A percentile compares a stretch with the other conserved stretches of the same genome.
phyloP scores from a whole-genome alignment of 2,329 filamentous ascomycete genomes.

The Cadophora sp. region DNA sequence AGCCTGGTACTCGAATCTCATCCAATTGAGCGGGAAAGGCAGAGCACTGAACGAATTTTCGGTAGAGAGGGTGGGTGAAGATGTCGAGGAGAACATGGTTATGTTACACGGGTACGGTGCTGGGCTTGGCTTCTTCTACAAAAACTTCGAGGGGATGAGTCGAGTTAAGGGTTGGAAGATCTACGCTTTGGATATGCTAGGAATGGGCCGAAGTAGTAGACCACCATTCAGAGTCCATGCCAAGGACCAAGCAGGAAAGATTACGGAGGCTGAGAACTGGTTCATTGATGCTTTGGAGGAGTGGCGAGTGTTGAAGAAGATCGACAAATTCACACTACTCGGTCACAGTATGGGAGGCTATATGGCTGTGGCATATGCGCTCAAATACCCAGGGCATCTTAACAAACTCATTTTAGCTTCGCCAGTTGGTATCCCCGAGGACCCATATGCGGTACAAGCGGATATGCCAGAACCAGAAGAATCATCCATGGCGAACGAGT shows the following conservation, averaged over 20 bases:
- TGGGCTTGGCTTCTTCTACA: constrained; percentile 96
- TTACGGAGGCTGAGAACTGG: constrained; percentile 90
- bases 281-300: constrained; percentile 97
- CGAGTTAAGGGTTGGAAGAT: constrained; percentile 83
- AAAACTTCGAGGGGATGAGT: constrained; percentile 91
- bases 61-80: constrained; percentile 81
- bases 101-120: constrained; percentile 98
- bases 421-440: constrained; percentile 92
- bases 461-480: constrained; percentile 79
- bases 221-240: constrained; percentile 85
- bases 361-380: constrained; percentile 90
- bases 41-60: constrained; percentile 92
- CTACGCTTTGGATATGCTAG: constrained; percentile 92
- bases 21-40: constrained; percentile 83
- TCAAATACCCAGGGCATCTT: constrained; percentile 93
- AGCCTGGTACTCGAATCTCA: constrained; percentile 85
- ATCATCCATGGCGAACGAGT: constrained; percentile 78
- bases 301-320: constrained; percentile 87
- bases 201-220: constrained; percentile 88
- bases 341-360: constrained; percentile 96
- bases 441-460: constrained; percentile 85
- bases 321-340: constrained; percentile 91
- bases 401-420: constrained; percentile 97
- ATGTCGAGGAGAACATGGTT: constrained; percentile 84
- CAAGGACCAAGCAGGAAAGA: constrained; percentile 80